Evolutionary conservation across 1,284 basidiomycete species (phyloP), one percentile per base, ranked within the genome.

Genomic region (Rhodotorula mucilaginosa): DNA sequence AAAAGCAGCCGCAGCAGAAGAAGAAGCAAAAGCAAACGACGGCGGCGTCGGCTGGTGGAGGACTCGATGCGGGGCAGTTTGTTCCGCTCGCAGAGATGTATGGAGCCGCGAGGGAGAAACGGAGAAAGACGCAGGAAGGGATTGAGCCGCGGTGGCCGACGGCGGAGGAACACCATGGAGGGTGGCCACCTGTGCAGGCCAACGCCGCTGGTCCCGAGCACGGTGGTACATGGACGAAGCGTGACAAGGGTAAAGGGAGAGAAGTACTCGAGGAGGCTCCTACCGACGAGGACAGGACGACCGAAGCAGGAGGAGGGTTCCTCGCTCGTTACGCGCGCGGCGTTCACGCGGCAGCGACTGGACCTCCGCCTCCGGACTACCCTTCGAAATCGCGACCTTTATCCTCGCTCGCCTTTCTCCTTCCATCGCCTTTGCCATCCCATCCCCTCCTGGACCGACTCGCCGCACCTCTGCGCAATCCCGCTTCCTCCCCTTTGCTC

Each of bases 391-490:
- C 5, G 5, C 66, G 69, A 56, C 21, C 68, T 4, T 29, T 64
- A 44, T 2, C 54, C 47, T 26, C 39, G 29, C 16, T 65, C 12
- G 49, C 54, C 2, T 44, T 47, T 7, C 62, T 71, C 16, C 18
- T 73, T 21, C 67, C 71, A 5, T 18, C 65, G 6, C 52, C 52
- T 1, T 34, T 61, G 2, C 46, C 64, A 0, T 18, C 65, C 0
- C 74, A 75, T 31, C 69, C 74, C 3, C 69, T 73, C 16, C 71
- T 75, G 13, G 58, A 65, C 31, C 64, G 71, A 21, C 58, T 75
- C 63, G 67, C 71, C 5, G 58, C 58, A 0, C 64, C 71, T 2
- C 18, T 75, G n/a, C 60, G 7, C 31, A 58, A 63, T 16, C 26
- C 21, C 57, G 29, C 13, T 10, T 7, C 47, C 39, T 44, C 12